A percentile compares a stretch with the other conserved stretches of the same genome.
These are phyloP conservation scores for Phytopythium mirpurense DNA, from an alignment of 352 stramenopile genomes.

Conservation along the genomic window DNA sequence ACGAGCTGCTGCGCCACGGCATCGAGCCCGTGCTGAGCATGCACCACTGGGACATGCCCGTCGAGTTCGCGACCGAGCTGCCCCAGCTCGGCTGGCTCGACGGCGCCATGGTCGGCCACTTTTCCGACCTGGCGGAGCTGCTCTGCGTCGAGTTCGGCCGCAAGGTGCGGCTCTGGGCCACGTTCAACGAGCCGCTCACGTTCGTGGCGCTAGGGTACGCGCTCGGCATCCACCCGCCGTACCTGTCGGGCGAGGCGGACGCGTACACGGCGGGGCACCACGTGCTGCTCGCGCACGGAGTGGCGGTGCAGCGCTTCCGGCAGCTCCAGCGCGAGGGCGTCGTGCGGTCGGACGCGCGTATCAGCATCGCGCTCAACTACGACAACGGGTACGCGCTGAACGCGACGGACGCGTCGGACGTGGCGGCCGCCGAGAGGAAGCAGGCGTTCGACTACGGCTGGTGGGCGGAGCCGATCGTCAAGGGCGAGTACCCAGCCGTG, in stretches of 20 bases:
- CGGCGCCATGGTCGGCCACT: neutral
- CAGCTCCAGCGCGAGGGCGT: conserved; percentile 39
- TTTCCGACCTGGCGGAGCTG: neutral
- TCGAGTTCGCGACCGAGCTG: conserved; percentile 2
- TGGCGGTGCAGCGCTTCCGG: conserved; percentile 68
- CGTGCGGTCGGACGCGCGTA: conserved; percentile 40
- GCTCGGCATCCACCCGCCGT: neutral
- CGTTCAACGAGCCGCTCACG: conserved; percentile 6
- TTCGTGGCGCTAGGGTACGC: conserved; percentile 2
- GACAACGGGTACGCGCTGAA: conserved; percentile 70
- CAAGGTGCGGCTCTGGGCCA: conserved; percentile 1
- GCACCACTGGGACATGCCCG: conserved; percentile 3
- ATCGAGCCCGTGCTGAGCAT: conserved; percentile 52
- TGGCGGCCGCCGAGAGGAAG: conserved; percentile 56
- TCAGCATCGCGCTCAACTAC: conserved; percentile 87
- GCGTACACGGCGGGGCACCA: conserved; percentile 60
- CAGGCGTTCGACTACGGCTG: conserved; percentile 86
- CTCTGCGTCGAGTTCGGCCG: conserved; percentile 4
- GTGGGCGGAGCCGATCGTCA: conserved; percentile 68
- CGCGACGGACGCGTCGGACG: conserved; percentile 21
- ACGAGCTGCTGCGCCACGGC: neutral
- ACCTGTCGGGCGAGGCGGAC: conserved; percentile 4
- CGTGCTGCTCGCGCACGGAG: conserved; percentile 82
- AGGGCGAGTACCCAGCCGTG: conserved; percentile 82
- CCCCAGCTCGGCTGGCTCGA: conserved; percentile 1